Base-by-base conservation (phyloP, 805 yeast species). In the Yamadazyma tumulicola region DNA sequence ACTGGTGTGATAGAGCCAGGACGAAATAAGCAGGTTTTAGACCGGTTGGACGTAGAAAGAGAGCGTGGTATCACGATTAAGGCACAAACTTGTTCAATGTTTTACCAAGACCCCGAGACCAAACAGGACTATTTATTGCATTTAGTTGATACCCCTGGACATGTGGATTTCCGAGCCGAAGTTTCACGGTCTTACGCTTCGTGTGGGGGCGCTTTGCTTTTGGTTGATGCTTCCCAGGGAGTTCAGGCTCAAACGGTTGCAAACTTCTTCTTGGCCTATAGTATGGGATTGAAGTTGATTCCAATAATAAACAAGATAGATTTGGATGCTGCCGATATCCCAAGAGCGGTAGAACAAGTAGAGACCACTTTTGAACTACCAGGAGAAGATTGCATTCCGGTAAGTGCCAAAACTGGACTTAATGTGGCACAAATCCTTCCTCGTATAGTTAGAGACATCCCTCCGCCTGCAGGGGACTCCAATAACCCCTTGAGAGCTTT, bases 241-340 rank as follows among this genome's bases (percentile, higher is more conserved):
- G 88, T 91, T 3, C 97, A 88, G 57, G 97, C 97, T 0, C 98
- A 91, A 57, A 93, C 98, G 0, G 97, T 91, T n/a, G 97, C 98
- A 16, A 91, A 93, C 57, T 91, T 85, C 60, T 86, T 82, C 51
- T 67, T 91, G 37, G 98, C 97, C 0, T 83, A 84, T 52, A 81
- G 91, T 37, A 74, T 87, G 79, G 85, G 81, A 7, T 71, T 93
- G 42, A 79, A 79, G 46, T 64, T 91, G 44, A 71, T 91, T 1
- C 97, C 98, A 0, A 86, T 91, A 12, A 85, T 91, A 32, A 91
- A 91, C 63, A 91, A 91, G 52, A 83, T 91, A 31, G 98, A 91
- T 60, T 63, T 91, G 35, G 93, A 83, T 41, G 84, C 79, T 22
- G 96, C 97, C 0, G 87, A 91, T 53, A 79, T 88, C 1, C 81